Evolutionary conservation across 2,329 filamentous ascomycete species (phyloP), one percentile per base, ranked within the genome.

Genomic region (Trichoderma cornu-damae): DNA sequence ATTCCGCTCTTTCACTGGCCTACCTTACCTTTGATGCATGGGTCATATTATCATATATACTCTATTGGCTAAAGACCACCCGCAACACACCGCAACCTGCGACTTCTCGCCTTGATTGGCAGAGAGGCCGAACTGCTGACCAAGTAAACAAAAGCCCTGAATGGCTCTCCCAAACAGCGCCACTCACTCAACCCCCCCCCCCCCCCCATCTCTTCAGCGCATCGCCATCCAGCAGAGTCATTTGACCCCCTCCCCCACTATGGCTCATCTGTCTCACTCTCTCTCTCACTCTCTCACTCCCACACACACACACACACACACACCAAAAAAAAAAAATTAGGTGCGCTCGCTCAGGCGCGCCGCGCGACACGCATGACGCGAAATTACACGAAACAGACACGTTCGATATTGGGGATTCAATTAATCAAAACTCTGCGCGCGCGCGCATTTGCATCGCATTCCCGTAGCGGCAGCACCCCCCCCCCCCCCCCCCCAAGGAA

Each of bases 381-480:
- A 70, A 65, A 66, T 67, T n/a, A n/a, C 74, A 72, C 74, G 74
- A 76, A 76, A 75, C 66, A 52, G 72, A 76, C 74, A 76, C 74
- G 74, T 71, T n/a, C 72, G 60, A 20, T 16, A n/a, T n/a, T n/a
- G n/a, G 11, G 38, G 38, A 47, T 52, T 50, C 24, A 58, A 58
- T 70, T 70, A 69, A 72, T 70, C 68, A 64, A 24, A 24, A 20
- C 22, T 14, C 40, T 12, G 62, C 65, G 67, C 65, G 61, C 64
- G 59, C 61, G 59, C 56, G 60, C 46, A 55, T 35, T n/a, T n/a
- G 34, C 34, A 60, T 47, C 20, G 47, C 50, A 52, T 42, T 26
- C 28, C 28, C 28, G 28, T 9, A 6, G 9, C 6, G 9, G 28
- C 32, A 9, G n/a, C n/a, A 20, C 44, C 4, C 5, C 14, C n/a